Evolutionary conservation across 2,329 filamentous ascomycete species (phyloP).

Genomic region (Atkinsonella texensis): DNA sequence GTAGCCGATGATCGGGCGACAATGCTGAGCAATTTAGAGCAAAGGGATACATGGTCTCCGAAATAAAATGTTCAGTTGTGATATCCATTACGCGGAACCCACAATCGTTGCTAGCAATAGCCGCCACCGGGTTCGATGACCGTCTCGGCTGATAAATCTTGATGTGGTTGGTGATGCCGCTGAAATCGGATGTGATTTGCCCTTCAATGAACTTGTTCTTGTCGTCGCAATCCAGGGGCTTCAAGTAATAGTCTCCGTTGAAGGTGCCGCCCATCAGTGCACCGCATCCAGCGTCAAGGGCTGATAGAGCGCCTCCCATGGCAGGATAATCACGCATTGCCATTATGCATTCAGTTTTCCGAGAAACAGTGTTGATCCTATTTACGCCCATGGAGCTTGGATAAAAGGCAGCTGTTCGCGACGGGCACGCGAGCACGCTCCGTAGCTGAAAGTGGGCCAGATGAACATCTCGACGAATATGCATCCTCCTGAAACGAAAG

Average conservation of each 20-base stretch:
- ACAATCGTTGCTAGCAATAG: conserved; percentile 52
- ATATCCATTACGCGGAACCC: conserved; percentile 48
- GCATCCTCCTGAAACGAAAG: conserved; percentile 47
- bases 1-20: conserved; percentile 58
- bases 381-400: conserved; percentile 37
- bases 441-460: conserved; percentile 56
- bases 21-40: conserved; percentile 63
- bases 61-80: conserved; percentile 44
- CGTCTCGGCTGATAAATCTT: conserved; percentile 43
- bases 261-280: conserved; percentile 50
- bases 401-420: conserved; percentile 45
- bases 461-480: conserved; percentile 39
- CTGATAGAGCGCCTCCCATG: conserved; percentile 32
- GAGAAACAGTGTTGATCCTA: conserved; percentile 39
- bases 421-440: conserved; percentile 46
- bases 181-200: conserved; percentile 33
- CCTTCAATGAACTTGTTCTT: conserved; percentile 27
- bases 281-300: conserved; percentile 38
- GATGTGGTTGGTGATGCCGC: conserved; percentile 54
- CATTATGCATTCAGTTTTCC: conserved; percentile 32
- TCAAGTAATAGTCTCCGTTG: conserved; percentile 41
- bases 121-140: conserved; percentile 39
- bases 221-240: conserved; percentile 30
- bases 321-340: conserved; percentile 26
- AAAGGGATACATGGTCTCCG: conserved; percentile 40